Evolutionary conservation across 192 early-diverging fungal genomes (phyloP).

Genomic region (Coemansia sp.): DNA sequence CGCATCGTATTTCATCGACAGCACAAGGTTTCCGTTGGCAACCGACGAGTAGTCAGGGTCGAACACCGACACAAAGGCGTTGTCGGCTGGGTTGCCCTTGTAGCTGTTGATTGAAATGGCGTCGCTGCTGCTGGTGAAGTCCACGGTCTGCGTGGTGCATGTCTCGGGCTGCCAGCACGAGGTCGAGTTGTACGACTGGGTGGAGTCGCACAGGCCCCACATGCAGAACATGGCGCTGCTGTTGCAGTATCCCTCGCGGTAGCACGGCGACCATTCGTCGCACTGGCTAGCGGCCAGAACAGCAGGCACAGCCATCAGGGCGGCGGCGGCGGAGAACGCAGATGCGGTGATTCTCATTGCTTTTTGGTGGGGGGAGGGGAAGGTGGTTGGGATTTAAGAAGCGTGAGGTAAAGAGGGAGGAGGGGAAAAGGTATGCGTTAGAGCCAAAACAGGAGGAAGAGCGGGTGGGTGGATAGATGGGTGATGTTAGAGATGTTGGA

Average conservation of each 20-base stretch:
- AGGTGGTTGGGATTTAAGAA: not conserved
- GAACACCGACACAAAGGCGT: constrained; percentile 53
- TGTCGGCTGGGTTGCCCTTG: constrained; percentile 30
- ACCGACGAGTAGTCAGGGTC: constrained; percentile 36
- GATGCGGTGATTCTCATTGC: constrained; percentile 20
- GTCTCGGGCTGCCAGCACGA: constrained; percentile 47
- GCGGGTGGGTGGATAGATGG: not conserved
- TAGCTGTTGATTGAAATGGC: constrained; percentile 28
- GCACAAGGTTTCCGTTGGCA: constrained; percentile 22
- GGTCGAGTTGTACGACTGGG: constrained; percentile 46
- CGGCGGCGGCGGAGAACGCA: constrained; percentile 13
- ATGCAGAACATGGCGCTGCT: constrained; percentile 48
- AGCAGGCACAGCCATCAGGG: constrained; percentile 20
- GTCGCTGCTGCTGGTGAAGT: constrained; percentile 38
- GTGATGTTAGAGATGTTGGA: not conserved
- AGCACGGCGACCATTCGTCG: constrained; percentile 50
- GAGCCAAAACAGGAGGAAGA: not conserved
- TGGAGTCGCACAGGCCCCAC: constrained; percentile 44
- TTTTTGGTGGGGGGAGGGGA: not conserved
- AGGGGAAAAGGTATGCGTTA: not conserved
- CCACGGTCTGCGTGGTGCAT: constrained; percentile 31
- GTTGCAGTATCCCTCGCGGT: constrained; percentile 54
- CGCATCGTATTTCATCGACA: constrained; percentile 42
- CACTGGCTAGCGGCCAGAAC: constrained; percentile 37
- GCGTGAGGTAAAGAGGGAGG: constrained; percentile 1